These are phyloP conservation scores for Penicillium fimorum DNA, from an alignment of 495 filamentous ascomycete species.

Conservation along the genomic window DNA sequence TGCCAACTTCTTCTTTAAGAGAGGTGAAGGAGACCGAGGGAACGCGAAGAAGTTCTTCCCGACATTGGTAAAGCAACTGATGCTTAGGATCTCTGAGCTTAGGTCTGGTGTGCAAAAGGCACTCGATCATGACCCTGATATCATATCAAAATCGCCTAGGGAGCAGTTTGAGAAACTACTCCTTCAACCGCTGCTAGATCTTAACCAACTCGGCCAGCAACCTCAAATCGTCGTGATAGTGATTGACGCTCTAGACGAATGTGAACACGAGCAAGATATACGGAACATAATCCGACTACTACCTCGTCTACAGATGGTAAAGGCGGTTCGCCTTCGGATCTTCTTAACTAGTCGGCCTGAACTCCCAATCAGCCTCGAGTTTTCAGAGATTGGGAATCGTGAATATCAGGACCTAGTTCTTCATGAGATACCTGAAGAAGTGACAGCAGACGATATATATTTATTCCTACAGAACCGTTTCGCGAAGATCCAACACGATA, in stretches of 20 bases:
- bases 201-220: neutral
- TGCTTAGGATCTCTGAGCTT: slow-evolving; percentile 25
- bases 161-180: slow-evolving; percentile 53
- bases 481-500: slow-evolving; percentile 18
- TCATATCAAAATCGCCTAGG: slow-evolving; percentile 35
- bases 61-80: slow-evolving; percentile 46
- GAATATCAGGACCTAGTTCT: slow-evolving; percentile 28
- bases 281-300: slow-evolving; percentile 39
- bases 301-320: slow-evolving; percentile 15
- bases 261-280: slow-evolving; percentile 40
- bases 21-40: slow-evolving; percentile 42
- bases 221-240: slow-evolving; percentile 35
- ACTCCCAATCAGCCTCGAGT: slow-evolving; percentile 38
- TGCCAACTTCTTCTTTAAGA: slow-evolving; percentile 54
- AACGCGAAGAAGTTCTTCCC: slow-evolving; percentile 43
- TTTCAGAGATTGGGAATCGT: slow-evolving; percentile 19
- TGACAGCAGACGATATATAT: slow-evolving; percentile 31
- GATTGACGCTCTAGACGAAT: slow-evolving; percentile 56
- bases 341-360: slow-evolving; percentile 50
- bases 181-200: slow-evolving; percentile 34
- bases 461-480: slow-evolving; percentile 29
- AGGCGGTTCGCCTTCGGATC: slow-evolving; percentile 21
- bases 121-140: slow-evolving; percentile 34
- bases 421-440: slow-evolving; percentile 22
- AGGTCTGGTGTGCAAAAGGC: slow-evolving; percentile 30